Evolutionary conservation across 2,329 filamentous ascomycete genomes (phyloP), one percentile per base, ranked within the genome.

Genomic region (Penicillium sp.): DNA sequence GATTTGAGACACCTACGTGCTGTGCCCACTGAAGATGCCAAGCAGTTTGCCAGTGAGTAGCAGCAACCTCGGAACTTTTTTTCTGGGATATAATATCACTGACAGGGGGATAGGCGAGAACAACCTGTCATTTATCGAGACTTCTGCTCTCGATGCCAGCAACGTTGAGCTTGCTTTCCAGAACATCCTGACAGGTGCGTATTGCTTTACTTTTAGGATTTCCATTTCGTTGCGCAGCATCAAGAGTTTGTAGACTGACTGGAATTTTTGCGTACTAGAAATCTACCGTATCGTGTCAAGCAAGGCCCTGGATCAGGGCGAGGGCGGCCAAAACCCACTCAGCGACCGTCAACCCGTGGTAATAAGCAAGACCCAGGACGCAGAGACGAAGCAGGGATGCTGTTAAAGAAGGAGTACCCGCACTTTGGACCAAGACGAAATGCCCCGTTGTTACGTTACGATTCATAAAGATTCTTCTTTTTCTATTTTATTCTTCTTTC

Each of bases 101-200:
- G 49, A 42, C 38, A 48, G n/a, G 5, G 14, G 21, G 24, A 45
- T 66, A 96, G 92, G 91, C 82, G 92, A 97, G 77, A 96, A 97
- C 80, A 93, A 96, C 75, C 84, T 97, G 47, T 97, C 93, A 52
- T 99, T 99, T 77, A 99, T 99, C 76, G 94, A 99, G 83, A 99
- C 94, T 43, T 99, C 95, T 60, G 94, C 94, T 63, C 87, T 99
- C 68, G 94, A 99, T 73, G 94, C 94, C 67, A 97, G 91, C 84
- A 99, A 99, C 73, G 94, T 99, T 64, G 94, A 99, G 80, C 86
- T 97, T 71, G 94, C 94, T 60, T 97, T 99, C 85, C 93, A 99
- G 80, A 97, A 97, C 79, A 99, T 99, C 73, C 82, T 99, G 73
- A 99, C 94, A 72, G 93, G 93, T 97, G 83, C 61, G 83, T 74